Evolutionary conservation across 768 basidiomycete species (phyloP).

Genomic region (Amylocystis lapponica): DNA sequence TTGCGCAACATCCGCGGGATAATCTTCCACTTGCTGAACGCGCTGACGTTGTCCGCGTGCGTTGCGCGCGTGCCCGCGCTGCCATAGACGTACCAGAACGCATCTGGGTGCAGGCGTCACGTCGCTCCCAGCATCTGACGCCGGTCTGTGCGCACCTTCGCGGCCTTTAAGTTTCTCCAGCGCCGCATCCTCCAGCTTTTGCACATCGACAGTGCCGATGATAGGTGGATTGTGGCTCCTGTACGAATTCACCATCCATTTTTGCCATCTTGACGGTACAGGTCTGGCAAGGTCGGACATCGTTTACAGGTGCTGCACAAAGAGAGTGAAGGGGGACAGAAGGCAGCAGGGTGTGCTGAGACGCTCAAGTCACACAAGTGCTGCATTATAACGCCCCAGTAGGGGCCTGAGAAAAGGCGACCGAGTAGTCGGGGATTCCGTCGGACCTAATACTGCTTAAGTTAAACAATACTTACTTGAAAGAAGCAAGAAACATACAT

Average conservation of each 20-base stretch:
- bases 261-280: neutral
- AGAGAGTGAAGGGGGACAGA: too few relatives aligned
- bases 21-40: conserved; percentile 64
- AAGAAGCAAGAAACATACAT: too few relatives aligned
- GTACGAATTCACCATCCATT: neutral
- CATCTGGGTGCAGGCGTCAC: conserved; percentile 29
- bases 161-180: conserved; percentile 55
- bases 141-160: conserved; percentile 34
- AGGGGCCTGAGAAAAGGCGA: too few relatives aligned
- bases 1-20: conserved; percentile 76
- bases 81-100: conserved; percentile 73
- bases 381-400: too few relatives aligned
- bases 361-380: too few relatives aligned
- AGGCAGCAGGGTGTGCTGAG: too few relatives aligned
- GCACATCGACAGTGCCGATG: conserved; percentile 54
- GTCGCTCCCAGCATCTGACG: neutral
- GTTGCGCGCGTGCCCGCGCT: conserved; percentile 72
- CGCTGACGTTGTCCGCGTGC: conserved; percentile 56
- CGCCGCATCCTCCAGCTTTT: conserved; percentile 63
- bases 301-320: too few relatives aligned
- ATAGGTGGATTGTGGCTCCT: conserved; percentile 15
- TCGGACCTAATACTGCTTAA: too few relatives aligned
- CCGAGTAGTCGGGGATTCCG: too few relatives aligned
- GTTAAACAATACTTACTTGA: too few relatives aligned
- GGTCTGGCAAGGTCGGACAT: too few relatives aligned